Base-by-base conservation (phyloP, 2,329 filamentous ascomycete genomes). In the Claviceps spartinae region DNA sequence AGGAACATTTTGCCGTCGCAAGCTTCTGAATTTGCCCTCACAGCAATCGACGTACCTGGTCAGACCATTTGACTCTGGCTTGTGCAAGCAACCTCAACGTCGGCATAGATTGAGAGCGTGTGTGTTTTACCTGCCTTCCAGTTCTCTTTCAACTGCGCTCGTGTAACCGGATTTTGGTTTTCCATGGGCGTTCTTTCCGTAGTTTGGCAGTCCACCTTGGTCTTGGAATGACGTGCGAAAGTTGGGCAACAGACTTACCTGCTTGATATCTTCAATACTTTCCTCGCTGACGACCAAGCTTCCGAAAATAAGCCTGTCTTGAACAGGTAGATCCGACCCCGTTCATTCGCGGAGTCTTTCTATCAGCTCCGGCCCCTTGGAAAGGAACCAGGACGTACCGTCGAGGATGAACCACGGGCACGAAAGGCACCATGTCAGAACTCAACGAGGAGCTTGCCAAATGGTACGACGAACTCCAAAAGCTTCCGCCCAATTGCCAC, bases 401-500 rank as follows among this genome's bases (percentile, higher is more conserved):
- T 50, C 30, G 44, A 52, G 40, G 20, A 55, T 55, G 53, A 49
- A 48, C 51, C 44, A 24, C 18, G 37, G 41, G 24, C 20, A 22
- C 26, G 18, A 22, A 49, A 44, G 45, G 44, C 52, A 66, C 53
- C 50, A 74, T 74, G 72, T 64, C 65, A 47, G 61, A 64, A 44
- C 52, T 62, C 43, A 61, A 64, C 43, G 69, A 73, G 55, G 67
- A 72, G 57, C 66, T 75, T 51, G 65, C 60, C 18, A 62, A 67
- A 51, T 72, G 69, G 62, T 74, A 68, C 55, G 67, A 71, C 54
- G 67, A 72, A 53, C 63, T 75, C 2, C 66, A 70, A 46, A 62
- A 65, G 30, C 65, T 76, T n/a, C 69, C 71, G 3, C 43, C 64
- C n/a, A 67, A 76, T 14, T 68, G 72, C 24, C 85, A 89, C 60